Evolutionary conservation across 805 yeast genomes (phyloP).

Genomic region (Teunomyces kruisii): DNA sequence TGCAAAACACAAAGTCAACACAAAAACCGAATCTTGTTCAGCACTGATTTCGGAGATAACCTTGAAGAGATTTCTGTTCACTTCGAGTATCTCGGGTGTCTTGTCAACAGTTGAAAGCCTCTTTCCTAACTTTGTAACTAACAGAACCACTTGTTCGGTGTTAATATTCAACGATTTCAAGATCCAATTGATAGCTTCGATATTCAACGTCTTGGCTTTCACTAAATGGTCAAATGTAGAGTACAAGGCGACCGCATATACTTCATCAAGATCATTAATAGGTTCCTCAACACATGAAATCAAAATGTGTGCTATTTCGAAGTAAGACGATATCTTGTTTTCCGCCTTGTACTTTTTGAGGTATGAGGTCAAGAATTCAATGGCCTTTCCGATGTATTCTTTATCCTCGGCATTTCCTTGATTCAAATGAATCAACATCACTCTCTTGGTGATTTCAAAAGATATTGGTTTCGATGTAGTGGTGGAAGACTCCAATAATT

Average conservation of each 20-base stretch:
- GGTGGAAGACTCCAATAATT: constrained; percentile 5
- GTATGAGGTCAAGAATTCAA: constrained; percentile 13
- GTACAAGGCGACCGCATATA: neutral
- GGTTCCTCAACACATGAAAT: neutral
- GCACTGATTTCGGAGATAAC: constrained; percentile 20
- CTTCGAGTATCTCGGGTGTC: constrained; percentile 2
- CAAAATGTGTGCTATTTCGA: constrained; percentile 3
- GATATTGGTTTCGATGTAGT: constrained; percentile 3
- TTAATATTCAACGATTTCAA: constrained; percentile 22
- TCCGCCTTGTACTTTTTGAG: constrained; percentile 6
- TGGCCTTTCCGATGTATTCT: constrained; percentile 18
- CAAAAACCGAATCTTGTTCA: constrained; percentile 11
- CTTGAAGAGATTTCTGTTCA: constrained; percentile 25
- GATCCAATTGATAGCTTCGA: constrained; percentile 22
- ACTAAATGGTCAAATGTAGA: neutral
- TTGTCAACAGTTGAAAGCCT: constrained; percentile 7
- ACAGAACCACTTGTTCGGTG: constrained; percentile 3
- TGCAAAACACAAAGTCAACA: constrained; percentile 15
- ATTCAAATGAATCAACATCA: constrained; percentile 42
- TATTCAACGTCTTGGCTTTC: neutral
- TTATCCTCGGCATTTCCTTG: constrained; percentile 33
- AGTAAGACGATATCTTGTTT: neutral
- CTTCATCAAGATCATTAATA: neutral
- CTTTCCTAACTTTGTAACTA: constrained; percentile 9
- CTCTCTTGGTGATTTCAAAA: constrained; percentile 17